Base-by-base conservation (phyloP, 768 basidiomycete species). In the Kwoniella pini region DNA sequence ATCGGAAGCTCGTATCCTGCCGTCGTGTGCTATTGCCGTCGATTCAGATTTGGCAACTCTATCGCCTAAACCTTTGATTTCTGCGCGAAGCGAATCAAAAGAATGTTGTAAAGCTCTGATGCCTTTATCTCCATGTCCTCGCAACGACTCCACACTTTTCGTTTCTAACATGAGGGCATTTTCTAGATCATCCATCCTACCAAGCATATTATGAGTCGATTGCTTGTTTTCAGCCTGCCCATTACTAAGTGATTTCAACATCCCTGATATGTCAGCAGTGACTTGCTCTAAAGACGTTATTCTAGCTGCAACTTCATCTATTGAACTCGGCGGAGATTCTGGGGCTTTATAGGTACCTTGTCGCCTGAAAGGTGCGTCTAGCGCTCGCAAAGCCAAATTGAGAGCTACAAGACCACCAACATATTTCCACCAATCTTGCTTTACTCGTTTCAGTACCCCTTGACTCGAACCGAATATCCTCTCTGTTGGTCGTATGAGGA, bases 291-390 rank as follows among this genome's bases (percentile, higher is more conserved):
- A 62, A 11, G 59, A 44, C 1, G 71, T 54, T 11, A 80, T 62
- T 22, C 79, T 62, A 7, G 63, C 52, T 17, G 78, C 61, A 5
- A 79, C 68, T 49, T 76, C 71, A 26, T 74, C 73, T 59, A 79
- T 70, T n/a, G 71, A 55, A 1, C 63, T 69, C 15, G 78, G 71
- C 6, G 73, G 71, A 4, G 59, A n/a, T 12, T 63, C 61, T 15
- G 63, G 64, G 3, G 64, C 63, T 36, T 30, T 49, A 33, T 64
- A 60, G 4, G 21, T 39, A 1, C 49, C 31, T n/a, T 26, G 31
- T 15, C n/a, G 31, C 11, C 60, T 36, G 60, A 64, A 65, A 3
- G 64, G 59, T 17, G 57, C 31, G 22, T 69, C 62, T 7, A 66
- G 44, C 28, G 65, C 45, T 28, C 66, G 61, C 2, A 76, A 49